Conservation (phyloP, 2,329 filamentous ascomycete genomes). For the Neophaeococcomyces aloes region DNA sequence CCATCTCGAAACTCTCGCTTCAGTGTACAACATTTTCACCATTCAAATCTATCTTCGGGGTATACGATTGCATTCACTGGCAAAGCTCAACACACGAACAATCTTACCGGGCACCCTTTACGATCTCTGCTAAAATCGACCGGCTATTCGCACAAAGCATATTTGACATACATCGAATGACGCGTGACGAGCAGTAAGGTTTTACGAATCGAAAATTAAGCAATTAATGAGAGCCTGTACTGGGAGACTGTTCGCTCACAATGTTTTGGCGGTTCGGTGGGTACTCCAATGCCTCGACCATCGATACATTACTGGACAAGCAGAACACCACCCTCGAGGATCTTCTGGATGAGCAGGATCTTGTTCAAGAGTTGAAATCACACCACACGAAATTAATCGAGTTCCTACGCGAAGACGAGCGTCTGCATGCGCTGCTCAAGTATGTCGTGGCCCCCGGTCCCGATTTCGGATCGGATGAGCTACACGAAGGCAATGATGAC, state of each 20-base stretch:
- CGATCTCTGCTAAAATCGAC: no score
- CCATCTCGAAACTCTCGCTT: not conserved
- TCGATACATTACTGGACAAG: slow-evolving; percentile 95
- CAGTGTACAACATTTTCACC: not conserved
- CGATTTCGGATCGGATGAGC: slow-evolving; percentile 31
- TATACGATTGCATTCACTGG: no score
- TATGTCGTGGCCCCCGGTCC: slow-evolving; percentile 73
- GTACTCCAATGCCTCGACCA: slow-evolving; percentile 92
- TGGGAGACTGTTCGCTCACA: slow-evolving; percentile 35
- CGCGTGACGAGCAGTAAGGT: not conserved
- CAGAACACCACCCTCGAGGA: slow-evolving; percentile 90
- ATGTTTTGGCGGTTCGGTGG: slow-evolving; percentile 99
- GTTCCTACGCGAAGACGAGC: slow-evolving; percentile 77
- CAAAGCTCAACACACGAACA: no score
- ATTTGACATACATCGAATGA: not conserved
- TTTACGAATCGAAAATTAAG: not conserved
- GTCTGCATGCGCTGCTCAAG: slow-evolving; percentile 74
- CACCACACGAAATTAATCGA: slow-evolving; percentile 97
- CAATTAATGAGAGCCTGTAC: not conserved
- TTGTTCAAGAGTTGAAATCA: slow-evolving; percentile 96
- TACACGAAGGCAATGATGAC: slow-evolving; percentile 40
- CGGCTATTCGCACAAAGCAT: no score
- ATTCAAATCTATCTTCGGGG: no score
- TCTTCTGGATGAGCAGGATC: slow-evolving; percentile 85
- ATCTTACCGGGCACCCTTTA: no score